Evolutionary conservation across 2,329 filamentous ascomycete genomes (phyloP), one percentile per base, ranked within the genome.

Genomic region (Trichoderma koningii): DNA sequence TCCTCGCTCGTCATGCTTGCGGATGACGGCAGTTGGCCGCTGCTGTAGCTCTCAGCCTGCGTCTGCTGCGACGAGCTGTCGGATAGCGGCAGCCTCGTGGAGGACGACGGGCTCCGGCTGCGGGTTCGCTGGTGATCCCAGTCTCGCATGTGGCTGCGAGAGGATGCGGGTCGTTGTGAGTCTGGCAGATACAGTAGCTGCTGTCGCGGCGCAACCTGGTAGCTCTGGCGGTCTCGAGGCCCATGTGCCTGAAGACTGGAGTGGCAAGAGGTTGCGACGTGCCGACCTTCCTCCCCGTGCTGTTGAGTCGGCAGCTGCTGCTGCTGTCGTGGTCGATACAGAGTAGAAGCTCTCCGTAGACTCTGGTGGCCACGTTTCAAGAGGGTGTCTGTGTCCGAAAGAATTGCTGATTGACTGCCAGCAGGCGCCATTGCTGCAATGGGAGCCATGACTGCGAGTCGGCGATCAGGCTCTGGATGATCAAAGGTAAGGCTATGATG

Each of bases 1-100:
- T 79, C 76, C 38, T 76, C 72, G 66, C 69, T 76, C 1, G 78
- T 78, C 68, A 78, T 76, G 23, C 67, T 68, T 55, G 68, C 69
- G 34, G 73, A 72, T 23, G 74, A 71, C 55, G 72, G 67, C n/a
- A 67, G 68, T 38, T 14, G 10, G 34, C 34, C 14, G 59, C 66
- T 69, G n/a, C 23, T n/a, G 42, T 21, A 23, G 52, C 71, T 69
- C 28, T 68, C 64, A 15, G 68, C 60, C 28, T 66, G 60, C n/a
- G 62, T 44, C 42, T 64, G 62, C 42, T 64, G 61, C 23, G 65
- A 61, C 45, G 55, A 64, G 21, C 61, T 68, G 47, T 75, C 71
- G 21, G 69, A 71, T 51, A 71, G 73, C 45, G 69, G 74, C 60
- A 68, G 63, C 53, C 48, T 65, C 15, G 66, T 68, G 6, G 61